phyloP scores from a whole-genome alignment of 129 eudicot genomes.

The Scalesia atractyloides region DNA sequence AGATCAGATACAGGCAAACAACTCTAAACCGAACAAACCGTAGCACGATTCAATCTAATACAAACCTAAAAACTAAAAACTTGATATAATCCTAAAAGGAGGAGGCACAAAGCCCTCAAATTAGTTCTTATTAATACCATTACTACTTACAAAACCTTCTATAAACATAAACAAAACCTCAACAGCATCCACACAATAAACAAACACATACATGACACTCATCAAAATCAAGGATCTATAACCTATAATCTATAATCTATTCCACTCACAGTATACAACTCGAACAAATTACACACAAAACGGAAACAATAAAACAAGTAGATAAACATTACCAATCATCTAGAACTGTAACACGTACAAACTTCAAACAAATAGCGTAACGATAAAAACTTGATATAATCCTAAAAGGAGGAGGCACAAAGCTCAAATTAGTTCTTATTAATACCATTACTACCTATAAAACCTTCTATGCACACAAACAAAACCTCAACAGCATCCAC shows the following conservation, averaged over 20 bases:
- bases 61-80: neutral
- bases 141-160: slow-evolving; percentile 3
- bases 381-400: neutral
- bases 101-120: slow-evolving; percentile 16
- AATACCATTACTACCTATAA: neutral
- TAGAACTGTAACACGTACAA: slow-evolving; percentile 4
- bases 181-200: neutral
- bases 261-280: neutral
- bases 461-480: slow-evolving; percentile 4
- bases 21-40: neutral
- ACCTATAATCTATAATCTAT: neutral
- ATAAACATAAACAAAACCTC: slow-evolving; percentile 5
- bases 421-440: neutral
- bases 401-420: slow-evolving; percentile 12
- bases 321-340: neutral
- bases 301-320: neutral
- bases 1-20: neutral
- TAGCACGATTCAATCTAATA: neutral
- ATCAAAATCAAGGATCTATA: slow-evolving; percentile 14
- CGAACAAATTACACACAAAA: slow-evolving; percentile 14
- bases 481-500: slow-evolving; percentile 1
- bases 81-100: slow-evolving; percentile 1
- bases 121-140: neutral
- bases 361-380: slow-evolving; percentile 6
- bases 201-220: neutral